Percentiles rank a stretch among this genome's conserved stretches.
Evolutionary conservation across 139 green algal genomes (phyloP).

Genomic region (Micractinium conductrix): DNA sequence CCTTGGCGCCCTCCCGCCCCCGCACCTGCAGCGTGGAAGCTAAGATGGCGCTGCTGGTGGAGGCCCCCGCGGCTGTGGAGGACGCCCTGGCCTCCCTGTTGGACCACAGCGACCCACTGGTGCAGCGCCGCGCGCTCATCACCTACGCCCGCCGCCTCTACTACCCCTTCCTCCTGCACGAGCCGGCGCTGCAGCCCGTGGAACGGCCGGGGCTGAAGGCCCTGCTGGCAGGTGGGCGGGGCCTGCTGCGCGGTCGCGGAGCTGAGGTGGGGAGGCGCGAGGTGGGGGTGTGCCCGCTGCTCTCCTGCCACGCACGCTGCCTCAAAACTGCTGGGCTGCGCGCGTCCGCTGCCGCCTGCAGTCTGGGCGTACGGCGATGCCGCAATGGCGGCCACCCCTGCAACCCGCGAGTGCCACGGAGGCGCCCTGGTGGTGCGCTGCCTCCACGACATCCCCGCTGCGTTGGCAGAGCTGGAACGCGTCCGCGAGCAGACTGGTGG

Average conservation of each 20-base stretch:
- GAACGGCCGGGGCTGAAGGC: neutral
- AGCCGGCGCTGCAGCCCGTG: slow-evolving; percentile 58
- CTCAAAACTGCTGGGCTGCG: no score
- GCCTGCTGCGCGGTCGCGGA: neutral
- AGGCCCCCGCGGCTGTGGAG: slow-evolving; percentile 91
- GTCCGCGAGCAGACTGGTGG: slow-evolving; percentile 32
- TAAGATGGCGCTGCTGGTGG: slow-evolving; percentile 85
- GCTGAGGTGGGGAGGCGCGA: neutral
- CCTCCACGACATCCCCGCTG: slow-evolving; percentile 51
- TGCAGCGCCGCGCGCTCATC: slow-evolving; percentile 68
- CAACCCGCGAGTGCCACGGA: slow-evolving; percentile 38
- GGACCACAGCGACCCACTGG: slow-evolving; percentile 57
- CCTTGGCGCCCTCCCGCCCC: neutral
- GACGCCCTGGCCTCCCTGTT: slow-evolving; percentile 91
- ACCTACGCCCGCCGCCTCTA: slow-evolving; percentile 95
- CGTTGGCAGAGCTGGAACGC: slow-evolving; percentile 36
- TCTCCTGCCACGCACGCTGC: neutral
- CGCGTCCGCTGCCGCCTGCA: slow-evolving; percentile 31
- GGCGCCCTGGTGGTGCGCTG: slow-evolving; percentile 53
- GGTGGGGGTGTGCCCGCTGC: neutral
- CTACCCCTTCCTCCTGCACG: slow-evolving; percentile 74
- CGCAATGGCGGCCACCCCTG: slow-evolving; percentile 13
- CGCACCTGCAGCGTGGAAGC: slow-evolving; percentile 37
- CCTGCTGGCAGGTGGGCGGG: slow-evolving; percentile 3
- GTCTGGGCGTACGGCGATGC: slow-evolving; percentile 61